Conservation (phyloP, 2,329 filamentous ascomycete genomes). For the Nothophaeocryptopus gaeumannii region DNA sequence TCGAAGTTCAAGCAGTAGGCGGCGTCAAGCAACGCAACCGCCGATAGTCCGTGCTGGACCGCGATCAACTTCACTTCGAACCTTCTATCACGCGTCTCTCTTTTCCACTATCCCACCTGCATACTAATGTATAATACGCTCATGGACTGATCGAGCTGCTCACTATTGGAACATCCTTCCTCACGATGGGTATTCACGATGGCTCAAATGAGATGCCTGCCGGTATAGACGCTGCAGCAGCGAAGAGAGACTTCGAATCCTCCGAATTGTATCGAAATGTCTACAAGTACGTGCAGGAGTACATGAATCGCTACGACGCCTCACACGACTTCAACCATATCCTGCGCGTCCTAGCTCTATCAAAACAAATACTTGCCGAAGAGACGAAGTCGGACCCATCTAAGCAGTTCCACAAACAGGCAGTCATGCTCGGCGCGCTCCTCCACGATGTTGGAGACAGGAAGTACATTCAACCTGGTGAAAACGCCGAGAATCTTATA, state of each 20-base stretch:
- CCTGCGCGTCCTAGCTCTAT: constrained; percentile 71
- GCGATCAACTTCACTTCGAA: too few relatives aligned
- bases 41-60: too few relatives aligned
- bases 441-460: constrained; percentile 88
- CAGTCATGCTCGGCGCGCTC: constrained; percentile 43
- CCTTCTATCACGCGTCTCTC: too few relatives aligned
- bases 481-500: constrained; percentile 59
- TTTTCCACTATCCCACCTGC: too few relatives aligned
- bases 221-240: too few relatives aligned
- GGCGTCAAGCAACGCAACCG: too few relatives aligned
- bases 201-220: too few relatives aligned
- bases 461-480: constrained; percentile 62
- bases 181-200: too few relatives aligned
- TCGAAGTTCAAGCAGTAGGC: too few relatives aligned
- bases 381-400: constrained; percentile 25
- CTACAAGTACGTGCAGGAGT: constrained; percentile 63
- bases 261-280: constrained; percentile 33
- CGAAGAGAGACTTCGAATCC: constrained; percentile 23
- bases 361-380: constrained; percentile 59
- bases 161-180: too few relatives aligned
- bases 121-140: too few relatives aligned
- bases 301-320: constrained; percentile 76
- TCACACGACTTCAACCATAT: constrained; percentile 90
- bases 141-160: too few relatives aligned
- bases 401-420: constrained; percentile 28